Percentiles rank a stretch among this genome's conserved stretches.
Evolutionary conservation across 192 early-diverging fungal genomes (phyloP).

Genomic region (Podila clonocystis): DNA sequence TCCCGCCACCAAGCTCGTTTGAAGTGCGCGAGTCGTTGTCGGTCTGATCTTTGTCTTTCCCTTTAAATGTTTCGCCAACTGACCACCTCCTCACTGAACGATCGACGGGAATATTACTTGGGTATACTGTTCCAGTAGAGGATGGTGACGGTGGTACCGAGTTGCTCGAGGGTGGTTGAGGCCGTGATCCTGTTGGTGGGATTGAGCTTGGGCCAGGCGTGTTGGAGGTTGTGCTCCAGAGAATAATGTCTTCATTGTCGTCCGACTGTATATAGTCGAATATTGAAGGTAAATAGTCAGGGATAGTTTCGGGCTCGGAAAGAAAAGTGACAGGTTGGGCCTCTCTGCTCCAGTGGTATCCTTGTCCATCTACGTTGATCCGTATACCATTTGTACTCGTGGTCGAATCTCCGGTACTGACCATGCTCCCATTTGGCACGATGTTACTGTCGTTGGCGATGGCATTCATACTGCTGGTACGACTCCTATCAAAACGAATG

Average conservation of each 20-base stretch:
- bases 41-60: slow-evolving; percentile 10
- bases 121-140: background rate
- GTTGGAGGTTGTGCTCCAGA: slow-evolving; percentile 23
- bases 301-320: background rate
- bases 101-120: background rate
- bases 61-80: slow-evolving; percentile 24
- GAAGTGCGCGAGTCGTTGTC: background rate
- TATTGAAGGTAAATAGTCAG: slow-evolving; percentile 30
- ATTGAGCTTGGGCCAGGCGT: too few relatives aligned
- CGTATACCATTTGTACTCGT: background rate
- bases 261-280: slow-evolving; percentile 40
- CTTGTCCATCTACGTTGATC: background rate
- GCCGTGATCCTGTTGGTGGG: background rate
- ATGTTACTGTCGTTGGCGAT: slow-evolving; percentile 1
- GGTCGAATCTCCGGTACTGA: background rate
- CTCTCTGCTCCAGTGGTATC: background rate
- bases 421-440: background rate
- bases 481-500: slow-evolving; percentile 28
- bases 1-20: background rate
- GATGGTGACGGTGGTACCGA: slow-evolving; percentile 1
- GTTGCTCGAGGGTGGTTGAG: background rate
- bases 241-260: slow-evolving; percentile 38
- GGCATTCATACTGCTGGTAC: background rate
- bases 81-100: slow-evolving; percentile 27
- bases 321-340: background rate